phyloP scores from a whole-genome alignment of 2,329 filamentous ascomycete species.

The Fusarium scirpi region DNA sequence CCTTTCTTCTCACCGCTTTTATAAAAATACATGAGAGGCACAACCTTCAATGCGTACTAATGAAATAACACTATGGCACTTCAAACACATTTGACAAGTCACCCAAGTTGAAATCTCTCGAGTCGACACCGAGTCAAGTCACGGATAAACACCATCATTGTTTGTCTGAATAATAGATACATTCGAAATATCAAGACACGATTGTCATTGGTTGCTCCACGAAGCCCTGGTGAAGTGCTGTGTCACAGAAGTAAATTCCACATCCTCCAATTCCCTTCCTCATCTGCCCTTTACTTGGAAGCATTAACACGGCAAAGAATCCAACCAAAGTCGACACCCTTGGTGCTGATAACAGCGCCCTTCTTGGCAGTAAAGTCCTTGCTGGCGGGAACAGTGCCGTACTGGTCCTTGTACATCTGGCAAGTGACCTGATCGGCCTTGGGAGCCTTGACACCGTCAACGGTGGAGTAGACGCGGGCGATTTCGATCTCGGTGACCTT shows the following conservation, averaged over 20 bases:
- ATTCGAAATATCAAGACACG: background rate
- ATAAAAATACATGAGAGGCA: no score
- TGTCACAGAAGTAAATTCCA: background rate
- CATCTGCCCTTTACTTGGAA: background rate
- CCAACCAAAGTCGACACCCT: constrained; percentile 32
- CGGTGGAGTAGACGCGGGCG: background rate
- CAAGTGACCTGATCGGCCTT: constrained; percentile 16
- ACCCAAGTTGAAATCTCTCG: no score
- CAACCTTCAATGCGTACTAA: no score
- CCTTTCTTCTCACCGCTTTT: no score
- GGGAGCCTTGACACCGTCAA: constrained; percentile 9
- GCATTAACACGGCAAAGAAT: constrained; percentile 33
- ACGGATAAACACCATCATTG: no score
- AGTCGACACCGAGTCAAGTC: no score
- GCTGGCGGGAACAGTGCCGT: constrained; percentile 21
- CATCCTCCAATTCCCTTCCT: no score
- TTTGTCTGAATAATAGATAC: background rate
- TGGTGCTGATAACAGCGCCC: constrained; percentile 23
- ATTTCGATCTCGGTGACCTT: constrained; percentile 25
- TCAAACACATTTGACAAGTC: no score
- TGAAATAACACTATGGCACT: no score
- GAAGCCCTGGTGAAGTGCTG: accelerated
- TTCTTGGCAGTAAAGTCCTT: constrained; percentile 10
- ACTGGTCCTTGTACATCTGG: constrained; percentile 35
- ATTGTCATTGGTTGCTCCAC: background rate